phyloP scores from a whole-genome alignment of 2,329 filamentous ascomycete species.

The Polytolypa hystricis region DNA sequence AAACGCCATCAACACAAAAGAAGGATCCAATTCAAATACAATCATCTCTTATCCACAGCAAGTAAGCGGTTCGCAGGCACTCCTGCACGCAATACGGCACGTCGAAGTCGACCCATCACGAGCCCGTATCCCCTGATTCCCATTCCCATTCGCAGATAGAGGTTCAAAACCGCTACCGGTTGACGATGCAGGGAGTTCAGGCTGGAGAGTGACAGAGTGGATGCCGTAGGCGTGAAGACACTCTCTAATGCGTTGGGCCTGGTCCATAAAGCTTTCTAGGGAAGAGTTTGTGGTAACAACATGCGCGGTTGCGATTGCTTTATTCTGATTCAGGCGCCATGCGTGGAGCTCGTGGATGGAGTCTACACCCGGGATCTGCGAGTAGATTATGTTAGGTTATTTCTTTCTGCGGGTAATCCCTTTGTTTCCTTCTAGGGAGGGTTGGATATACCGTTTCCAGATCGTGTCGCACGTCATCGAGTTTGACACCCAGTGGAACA shows the following conservation, averaged over 20 bases:
- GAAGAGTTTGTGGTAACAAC: conserved; percentile 50
- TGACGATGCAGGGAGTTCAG: conserved; percentile 37
- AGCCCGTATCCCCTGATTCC: conserved; percentile 14
- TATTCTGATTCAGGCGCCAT: conserved; percentile 61
- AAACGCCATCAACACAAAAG: too few species aligned
- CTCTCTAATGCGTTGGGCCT: conserved; percentile 52
- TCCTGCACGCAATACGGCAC: conserved; percentile 45
- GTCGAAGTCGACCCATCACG: conserved; percentile 19
- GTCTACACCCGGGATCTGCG: conserved; percentile 52
- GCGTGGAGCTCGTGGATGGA: conserved; percentile 63
- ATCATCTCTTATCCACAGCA: conserved; percentile 35
- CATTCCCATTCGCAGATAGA: neutral
- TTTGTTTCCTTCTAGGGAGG: neutral
- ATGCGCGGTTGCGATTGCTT: conserved; percentile 59
- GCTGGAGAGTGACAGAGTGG: conserved; percentile 60
- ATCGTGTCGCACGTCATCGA: conserved; percentile 56
- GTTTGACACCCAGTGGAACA: conserved; percentile 48
- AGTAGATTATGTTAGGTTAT: neutral
- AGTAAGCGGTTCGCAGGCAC: conserved; percentile 40
- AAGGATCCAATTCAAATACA: neutral
- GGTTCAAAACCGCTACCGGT: conserved; percentile 5
- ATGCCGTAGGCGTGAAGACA: conserved; percentile 65
- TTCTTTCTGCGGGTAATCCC: neutral
- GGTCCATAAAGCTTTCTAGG: conserved; percentile 48
- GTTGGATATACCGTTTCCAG: conserved; percentile 45